Conservation (phyloP, 1,284 basidiomycete species). For the Ceratobasidium sp. region DNA sequence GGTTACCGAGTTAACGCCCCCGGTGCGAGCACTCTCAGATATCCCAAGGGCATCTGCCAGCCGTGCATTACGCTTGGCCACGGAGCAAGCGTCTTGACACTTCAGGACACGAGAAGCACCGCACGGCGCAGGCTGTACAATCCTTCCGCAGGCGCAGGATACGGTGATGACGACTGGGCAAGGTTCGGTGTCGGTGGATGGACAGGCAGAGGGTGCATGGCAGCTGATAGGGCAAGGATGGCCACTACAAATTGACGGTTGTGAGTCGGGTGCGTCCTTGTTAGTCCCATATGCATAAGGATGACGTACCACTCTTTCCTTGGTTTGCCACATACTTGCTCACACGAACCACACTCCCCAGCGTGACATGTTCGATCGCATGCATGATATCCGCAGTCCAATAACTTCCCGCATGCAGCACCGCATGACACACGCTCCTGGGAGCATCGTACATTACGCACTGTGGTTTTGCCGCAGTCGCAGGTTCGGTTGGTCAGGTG, state of each 20-base stretch:
- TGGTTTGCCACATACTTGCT: constrained; percentile 83
- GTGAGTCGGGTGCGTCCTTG: constrained; percentile 5
- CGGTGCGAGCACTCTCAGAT: constrained; percentile 60
- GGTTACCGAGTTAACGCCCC: constrained; percentile 59
- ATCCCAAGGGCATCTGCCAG: constrained; percentile 93
- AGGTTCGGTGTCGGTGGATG: constrained; percentile 73
- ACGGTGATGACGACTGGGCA: constrained; percentile 77
- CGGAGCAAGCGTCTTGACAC: constrained; percentile 83
- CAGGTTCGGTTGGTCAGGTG: constrained; percentile 83
- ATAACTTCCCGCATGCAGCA: constrained; percentile 78
- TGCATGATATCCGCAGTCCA: constrained; percentile 87
- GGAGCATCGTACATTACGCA: constrained; percentile 81
- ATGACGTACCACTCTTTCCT: constrained; percentile 79
- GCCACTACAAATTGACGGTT: constrained; percentile 47
- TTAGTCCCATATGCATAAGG: constrained; percentile 5
- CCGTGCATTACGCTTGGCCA: constrained; percentile 86
- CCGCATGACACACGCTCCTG: constrained; percentile 89
- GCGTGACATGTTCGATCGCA: constrained; percentile 86
- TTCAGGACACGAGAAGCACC: constrained; percentile 73
- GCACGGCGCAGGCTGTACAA: constrained; percentile 79
- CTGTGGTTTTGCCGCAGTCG: constrained; percentile 87
- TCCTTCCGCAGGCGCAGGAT: constrained; percentile 84
- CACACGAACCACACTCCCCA: constrained; percentile 83
- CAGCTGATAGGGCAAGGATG: constrained; percentile 82
- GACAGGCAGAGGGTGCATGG: constrained; percentile 87